A percentile compares a stretch with the other conserved stretches of the same genome.
phyloP scores from a whole-genome alignment of 129 eudicot genomes.

The Sambucus nigra region DNA sequence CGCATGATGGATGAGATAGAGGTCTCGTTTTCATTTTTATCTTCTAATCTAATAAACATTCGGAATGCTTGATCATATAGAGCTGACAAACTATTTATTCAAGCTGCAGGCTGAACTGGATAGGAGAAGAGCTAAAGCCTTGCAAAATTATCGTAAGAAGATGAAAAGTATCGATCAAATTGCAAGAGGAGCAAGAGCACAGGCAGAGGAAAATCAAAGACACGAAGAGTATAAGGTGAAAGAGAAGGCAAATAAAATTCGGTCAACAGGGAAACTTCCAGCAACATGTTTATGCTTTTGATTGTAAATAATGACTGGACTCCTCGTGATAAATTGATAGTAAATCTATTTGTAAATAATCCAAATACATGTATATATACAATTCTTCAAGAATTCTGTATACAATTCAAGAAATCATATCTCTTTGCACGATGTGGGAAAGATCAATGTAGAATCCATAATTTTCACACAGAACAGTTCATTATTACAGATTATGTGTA shows the following conservation, averaged over 20 bases:
- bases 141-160: not conserved
- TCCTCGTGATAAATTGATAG: no score
- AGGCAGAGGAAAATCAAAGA: not conserved
- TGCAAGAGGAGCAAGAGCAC: slow-evolving; percentile 2
- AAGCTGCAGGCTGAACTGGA: not conserved
- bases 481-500: no score
- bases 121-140: not conserved
- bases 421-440: no score
- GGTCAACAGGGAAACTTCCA: not conserved
- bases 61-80: not conserved
- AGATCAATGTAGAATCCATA: no score
- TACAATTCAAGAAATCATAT: no score
- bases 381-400: no score
- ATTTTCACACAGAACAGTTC: no score
- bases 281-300: not conserved
- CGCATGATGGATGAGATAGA: not conserved
- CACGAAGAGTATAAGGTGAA: not conserved
- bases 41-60: not conserved
- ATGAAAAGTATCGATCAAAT: not conserved
- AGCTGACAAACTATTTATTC: not conserved
- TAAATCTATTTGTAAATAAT: no score
- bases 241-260: not conserved
- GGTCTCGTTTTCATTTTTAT: not conserved
- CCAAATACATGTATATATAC: no score
- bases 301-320: no score